A percentile compares a stretch with the other conserved stretches of the same genome.
Conservation (phyloP, 2,329 filamentous ascomycete species). For the Botrytis aclada region DNA sequence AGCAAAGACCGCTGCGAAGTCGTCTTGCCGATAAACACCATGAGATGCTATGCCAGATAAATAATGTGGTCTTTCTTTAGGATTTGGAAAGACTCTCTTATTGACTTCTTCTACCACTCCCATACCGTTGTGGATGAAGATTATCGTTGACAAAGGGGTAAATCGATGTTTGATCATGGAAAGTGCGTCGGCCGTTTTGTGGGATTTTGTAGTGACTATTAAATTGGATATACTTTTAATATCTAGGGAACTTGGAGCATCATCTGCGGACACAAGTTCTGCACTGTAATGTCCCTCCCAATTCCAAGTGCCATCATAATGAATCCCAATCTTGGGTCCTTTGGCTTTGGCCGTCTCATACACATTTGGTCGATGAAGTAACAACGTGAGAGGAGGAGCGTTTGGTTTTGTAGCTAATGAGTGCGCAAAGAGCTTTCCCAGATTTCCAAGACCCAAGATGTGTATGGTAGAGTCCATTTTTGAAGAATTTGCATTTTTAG, state of each 20-base stretch:
- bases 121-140: conserved; percentile 87
- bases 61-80: conserved; percentile 62
- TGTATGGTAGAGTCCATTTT: conserved; percentile 50
- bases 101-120: conserved; percentile 60
- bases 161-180: conserved; percentile 59
- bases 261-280: conserved; percentile 20
- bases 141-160: conserved; percentile 64
- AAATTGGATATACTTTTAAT: conserved; percentile 50
- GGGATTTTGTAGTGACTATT: conserved; percentile 75
- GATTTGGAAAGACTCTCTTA: conserved; percentile 58
- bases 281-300: conserved; percentile 27
- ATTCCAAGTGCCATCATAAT: conserved; percentile 27
- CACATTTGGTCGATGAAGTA: conserved; percentile 63
- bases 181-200: conserved; percentile 60
- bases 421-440: conserved; percentile 76
- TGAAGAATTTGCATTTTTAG: not conserved
- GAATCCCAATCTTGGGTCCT: conserved; percentile 26
- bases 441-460: conserved; percentile 75
- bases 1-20: conserved; percentile 53
- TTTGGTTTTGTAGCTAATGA: conserved; percentile 54
- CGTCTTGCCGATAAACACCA: conserved; percentile 50
- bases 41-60: conserved; percentile 63
- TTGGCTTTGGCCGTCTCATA: conserved; percentile 46
- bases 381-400: conserved; percentile 71
- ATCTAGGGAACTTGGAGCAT: not conserved